Evolutionary conservation across 2,329 filamentous ascomycete species (phyloP).

Genomic region (Malbranchea zuffiana): DNA sequence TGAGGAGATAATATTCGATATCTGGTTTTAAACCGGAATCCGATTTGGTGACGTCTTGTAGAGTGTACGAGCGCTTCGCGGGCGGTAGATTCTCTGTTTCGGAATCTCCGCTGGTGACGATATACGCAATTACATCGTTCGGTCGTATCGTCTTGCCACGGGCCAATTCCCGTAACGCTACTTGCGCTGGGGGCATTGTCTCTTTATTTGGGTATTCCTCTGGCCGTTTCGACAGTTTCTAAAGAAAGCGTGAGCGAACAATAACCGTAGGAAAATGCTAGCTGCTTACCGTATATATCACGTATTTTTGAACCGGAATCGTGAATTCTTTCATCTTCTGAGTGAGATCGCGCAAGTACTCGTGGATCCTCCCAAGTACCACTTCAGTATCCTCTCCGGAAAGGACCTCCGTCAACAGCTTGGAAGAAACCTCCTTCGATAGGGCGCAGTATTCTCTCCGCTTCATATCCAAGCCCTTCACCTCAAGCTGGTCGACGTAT

Average conservation of each 20-base stretch:
- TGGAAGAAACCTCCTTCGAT: conserved; percentile 87
- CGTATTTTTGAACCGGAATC: conserved; percentile 76
- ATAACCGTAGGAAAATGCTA: neutral
- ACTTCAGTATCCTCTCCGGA: conserved; percentile 86
- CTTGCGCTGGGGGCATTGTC: conserved; percentile 94
- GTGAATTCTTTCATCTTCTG: conserved; percentile 72
- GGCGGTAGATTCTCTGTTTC: conserved; percentile 52
- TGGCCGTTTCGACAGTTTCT: conserved; percentile 86
- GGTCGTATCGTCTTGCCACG: conserved; percentile 80
- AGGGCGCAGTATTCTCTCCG: conserved; percentile 91
- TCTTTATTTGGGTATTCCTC: conserved; percentile 89
- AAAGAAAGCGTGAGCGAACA: conserved; percentile 15
- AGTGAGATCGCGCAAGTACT: conserved; percentile 77
- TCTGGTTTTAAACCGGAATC: conserved; percentile 71
- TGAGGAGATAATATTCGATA: conserved; percentile 95
- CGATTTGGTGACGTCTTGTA: conserved; percentile 70
- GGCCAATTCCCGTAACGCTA: conserved; percentile 76
- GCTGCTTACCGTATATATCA: conserved; percentile 70
- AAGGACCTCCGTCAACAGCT: conserved; percentile 84
- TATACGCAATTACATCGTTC: conserved; percentile 92
- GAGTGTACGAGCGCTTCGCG: conserved; percentile 79
- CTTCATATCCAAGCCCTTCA: conserved; percentile 97
- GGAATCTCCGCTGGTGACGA: conserved; percentile 62
- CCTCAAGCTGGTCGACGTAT: conserved; percentile 86
- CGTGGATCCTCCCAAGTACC: conserved; percentile 81